Evolutionary conservation across 1,284 basidiomycete species (phyloP), one percentile per base, ranked within the genome.

Genomic region (Ustilago bromivora): DNA sequence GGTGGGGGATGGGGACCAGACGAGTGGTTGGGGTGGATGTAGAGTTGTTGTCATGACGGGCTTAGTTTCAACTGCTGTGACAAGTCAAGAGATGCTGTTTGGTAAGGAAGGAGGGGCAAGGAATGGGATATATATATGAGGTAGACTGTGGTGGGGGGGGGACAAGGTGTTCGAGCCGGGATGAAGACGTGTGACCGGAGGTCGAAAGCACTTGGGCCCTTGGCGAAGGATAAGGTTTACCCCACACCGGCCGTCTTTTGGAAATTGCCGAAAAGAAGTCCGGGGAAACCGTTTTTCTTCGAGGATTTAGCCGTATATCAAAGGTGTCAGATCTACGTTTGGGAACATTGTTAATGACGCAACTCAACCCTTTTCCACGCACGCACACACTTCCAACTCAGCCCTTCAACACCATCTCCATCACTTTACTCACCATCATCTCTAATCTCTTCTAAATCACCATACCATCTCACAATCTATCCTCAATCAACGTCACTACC

Each of bases 1-100:
- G 52, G 58, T 60, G 4, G 60, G 17, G 6, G 53, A 57, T 4
- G 79, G 43, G 31, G 71, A 28, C 79, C 79, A 81, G 13, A 73
- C 78, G 12, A 79, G 52, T 3, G 77, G 75, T 40, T 71, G 69
- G 11, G 64, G 23, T 13, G 49, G 9, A n/a, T 5, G 6, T 31
- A 32, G 49, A 19, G 49, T 51, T 35, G 67, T 60, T 5, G 49
- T 38, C 67, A 70, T 70, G 23, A 28, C 23, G 23, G 23, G 23
- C 23, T 28, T 28, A 28, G 23, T 28, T 28, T 3, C 23, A 28
- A 28, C 23, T 3, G 23, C 23, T 28, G 23, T 28, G 23, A 28
- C 23, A 28, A 28, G 23, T 28, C 23, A 28, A 28, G 23, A 28
- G 2, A 28, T 3, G 23, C n/a, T 23, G n/a, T 41, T 41, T 41